Evolutionary conservation across 176 grass and related monocot genomes (phyloP).

Genomic region (Aegilops tauschii): DNA sequence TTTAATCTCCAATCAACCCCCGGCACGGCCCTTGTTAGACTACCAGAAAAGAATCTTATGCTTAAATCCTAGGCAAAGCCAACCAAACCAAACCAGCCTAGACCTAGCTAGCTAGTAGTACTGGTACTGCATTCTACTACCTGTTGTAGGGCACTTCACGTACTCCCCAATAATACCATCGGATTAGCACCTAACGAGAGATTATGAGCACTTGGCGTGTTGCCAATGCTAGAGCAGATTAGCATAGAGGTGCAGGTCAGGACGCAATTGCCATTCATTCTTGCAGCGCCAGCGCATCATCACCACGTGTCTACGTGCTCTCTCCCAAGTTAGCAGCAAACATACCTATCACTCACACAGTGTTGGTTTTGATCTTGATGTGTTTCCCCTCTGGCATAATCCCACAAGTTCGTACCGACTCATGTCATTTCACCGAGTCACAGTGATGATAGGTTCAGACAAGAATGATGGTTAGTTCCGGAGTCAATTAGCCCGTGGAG

Average conservation of each 20-base stretch:
- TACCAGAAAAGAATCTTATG: conserved; percentile 31
- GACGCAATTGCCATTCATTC: neutral
- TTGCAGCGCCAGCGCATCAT: conserved; percentile 6
- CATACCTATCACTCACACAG: neutral
- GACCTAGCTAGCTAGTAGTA: neutral
- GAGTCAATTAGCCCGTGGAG: neutral
- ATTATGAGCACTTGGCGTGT: neutral
- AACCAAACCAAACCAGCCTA: neutral
- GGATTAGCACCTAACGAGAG: conserved; percentile 12
- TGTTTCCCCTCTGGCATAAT: no score
- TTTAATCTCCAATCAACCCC: neutral
- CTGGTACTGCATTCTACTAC: neutral
- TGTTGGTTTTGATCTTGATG: neutral
- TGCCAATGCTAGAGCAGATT: neutral
- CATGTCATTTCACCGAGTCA: neutral
- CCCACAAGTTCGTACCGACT: neutral
- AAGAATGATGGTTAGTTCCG: neutral
- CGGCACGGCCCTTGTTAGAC: neutral
- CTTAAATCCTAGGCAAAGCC: conserved; percentile 29
- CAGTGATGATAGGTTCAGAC: neutral
- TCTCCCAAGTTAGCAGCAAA: neutral
- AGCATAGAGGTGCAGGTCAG: neutral
- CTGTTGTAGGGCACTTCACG: neutral
- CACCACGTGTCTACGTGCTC: neutral
- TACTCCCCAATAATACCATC: neutral